Percentiles rank a stretch among this genome's conserved stretches.
phyloP scores from a whole-genome alignment of 371 early-diverging fungal genomes.

The Nosema muscidifuracis region DNA sequence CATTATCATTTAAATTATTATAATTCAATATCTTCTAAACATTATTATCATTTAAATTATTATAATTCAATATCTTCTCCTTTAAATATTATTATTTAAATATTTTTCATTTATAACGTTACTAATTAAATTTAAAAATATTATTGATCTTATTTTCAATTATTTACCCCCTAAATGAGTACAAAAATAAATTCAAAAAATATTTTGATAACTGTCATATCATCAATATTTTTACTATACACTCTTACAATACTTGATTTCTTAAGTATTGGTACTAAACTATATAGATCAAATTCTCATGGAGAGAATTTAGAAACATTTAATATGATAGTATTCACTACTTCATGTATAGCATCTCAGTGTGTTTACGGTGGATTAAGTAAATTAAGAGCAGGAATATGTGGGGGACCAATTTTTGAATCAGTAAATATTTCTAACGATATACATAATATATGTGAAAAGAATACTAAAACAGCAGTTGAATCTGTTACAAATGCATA shows the following conservation, averaged over 20 bases:
- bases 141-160: too few relatives aligned
- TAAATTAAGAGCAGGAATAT: constrained; percentile 4
- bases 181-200: not conserved
- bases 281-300: not conserved
- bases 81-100: not conserved
- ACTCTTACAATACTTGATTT: constrained; percentile 15
- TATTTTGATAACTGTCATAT: not conserved
- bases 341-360: not conserved
- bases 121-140: too few relatives aligned
- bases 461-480: not conserved
- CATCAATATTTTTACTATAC: constrained; percentile 12
- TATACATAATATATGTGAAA: constrained; percentile 14
- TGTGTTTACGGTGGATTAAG: constrained; percentile 10
- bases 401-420: constrained; percentile 31
- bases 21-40: not conserved
- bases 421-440: constrained; percentile 6
- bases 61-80: not conserved
- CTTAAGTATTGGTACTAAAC: constrained; percentile 13
- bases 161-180: too few relatives aligned
- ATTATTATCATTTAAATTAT: not conserved
- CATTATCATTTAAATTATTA: not conserved
- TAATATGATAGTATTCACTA: constrained; percentile 4
- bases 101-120: not conserved
- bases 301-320: not conserved
- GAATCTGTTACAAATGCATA: constrained; percentile 13